phyloP scores from a whole-genome alignment of 371 early-diverging fungal species.

The Apophysomyces ossiformis region DNA sequence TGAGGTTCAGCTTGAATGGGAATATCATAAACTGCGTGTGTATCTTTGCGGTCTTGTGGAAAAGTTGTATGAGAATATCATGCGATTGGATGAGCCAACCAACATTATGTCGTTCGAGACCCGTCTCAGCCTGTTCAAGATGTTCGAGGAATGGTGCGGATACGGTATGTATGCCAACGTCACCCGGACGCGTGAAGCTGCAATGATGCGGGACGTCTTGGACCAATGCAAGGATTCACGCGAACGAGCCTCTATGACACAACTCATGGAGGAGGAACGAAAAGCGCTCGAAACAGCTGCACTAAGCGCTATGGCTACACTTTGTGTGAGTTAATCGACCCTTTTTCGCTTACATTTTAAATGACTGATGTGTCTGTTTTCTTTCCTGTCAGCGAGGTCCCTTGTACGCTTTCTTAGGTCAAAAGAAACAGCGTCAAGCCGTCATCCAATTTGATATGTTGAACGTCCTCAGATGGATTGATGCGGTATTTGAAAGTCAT shows the following conservation, averaged over 20 bases:
- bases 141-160: conserved; percentile 95
- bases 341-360: neutral
- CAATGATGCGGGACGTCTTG: conserved; percentile 74
- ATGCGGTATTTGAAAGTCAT: conserved; percentile 68
- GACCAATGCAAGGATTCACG: conserved; percentile 76
- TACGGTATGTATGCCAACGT: conserved; percentile 70
- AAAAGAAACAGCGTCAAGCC: conserved; percentile 61
- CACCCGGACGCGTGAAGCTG: conserved; percentile 73
- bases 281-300: conserved; percentile 79
- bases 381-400: conserved; percentile 61
- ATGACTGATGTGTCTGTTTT: neutral
- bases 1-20: conserved; percentile 85
- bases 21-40: conserved; percentile 84
- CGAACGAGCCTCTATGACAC: conserved; percentile 67
- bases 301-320: conserved; percentile 85
- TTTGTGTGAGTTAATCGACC: conserved; percentile 68
- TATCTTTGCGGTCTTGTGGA: conserved; percentile 89
- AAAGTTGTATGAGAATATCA: conserved; percentile 75
- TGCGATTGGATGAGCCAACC: conserved; percentile 50
- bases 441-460: conserved; percentile 62
- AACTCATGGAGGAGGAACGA: conserved; percentile 79
- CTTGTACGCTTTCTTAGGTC: conserved; percentile 70
- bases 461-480: conserved; percentile 68
- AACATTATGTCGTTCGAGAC: conserved; percentile 78
- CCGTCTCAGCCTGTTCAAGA: conserved; percentile 74